Evolutionary conservation across 2,329 filamentous ascomycete genomes (phyloP).

Genomic region (Paradendryphiella salina): DNA sequence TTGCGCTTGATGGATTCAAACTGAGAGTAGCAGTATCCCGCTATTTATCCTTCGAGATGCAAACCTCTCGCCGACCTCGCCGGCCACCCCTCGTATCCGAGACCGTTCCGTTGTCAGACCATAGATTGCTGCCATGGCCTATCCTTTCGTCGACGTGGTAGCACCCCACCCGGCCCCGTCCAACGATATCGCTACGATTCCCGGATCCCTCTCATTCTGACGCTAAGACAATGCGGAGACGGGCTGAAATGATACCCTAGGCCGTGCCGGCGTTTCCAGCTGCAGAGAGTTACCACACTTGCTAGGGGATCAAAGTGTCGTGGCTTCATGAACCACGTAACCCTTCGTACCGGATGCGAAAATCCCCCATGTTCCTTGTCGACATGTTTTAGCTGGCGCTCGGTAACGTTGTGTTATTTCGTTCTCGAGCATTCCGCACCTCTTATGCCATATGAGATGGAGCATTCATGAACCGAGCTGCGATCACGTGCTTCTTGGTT

Average conservation of each 20-base stretch:
- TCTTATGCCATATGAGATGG: slow-evolving; percentile 41
- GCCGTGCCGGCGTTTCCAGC: slow-evolving; percentile 48
- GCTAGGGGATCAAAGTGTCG: slow-evolving; percentile 48
- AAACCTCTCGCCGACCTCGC: slow-evolving; percentile 30
- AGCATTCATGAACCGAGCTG: slow-evolving; percentile 42
- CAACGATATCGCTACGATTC: slow-evolving; percentile 53
- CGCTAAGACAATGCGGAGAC: slow-evolving; percentile 50
- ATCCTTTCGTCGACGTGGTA: slow-evolving; percentile 47
- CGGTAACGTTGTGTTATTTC: slow-evolving; percentile 21
- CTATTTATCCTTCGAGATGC: slow-evolving; percentile 49
- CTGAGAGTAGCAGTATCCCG: slow-evolving; percentile 31
- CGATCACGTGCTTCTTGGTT: slow-evolving; percentile 43
- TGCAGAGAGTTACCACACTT: slow-evolving; percentile 51
- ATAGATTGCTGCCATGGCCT: slow-evolving; percentile 44
- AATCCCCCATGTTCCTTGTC: slow-evolving; percentile 48
- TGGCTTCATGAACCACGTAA: slow-evolving; percentile 53
- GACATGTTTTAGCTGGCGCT: slow-evolving; percentile 39
- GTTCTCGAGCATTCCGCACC: slow-evolving; percentile 39
- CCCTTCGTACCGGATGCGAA: slow-evolving; percentile 42
- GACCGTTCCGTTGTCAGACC: slow-evolving; percentile 39
- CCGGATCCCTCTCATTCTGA: slow-evolving; percentile 49
- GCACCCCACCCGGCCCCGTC: slow-evolving; percentile 47
- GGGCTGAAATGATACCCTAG: slow-evolving; percentile 52
- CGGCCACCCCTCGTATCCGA: slow-evolving; percentile 33
- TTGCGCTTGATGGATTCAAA: slow-evolving; percentile 36